Conservation (phyloP, 2,329 filamentous ascomycete species). For the Truncatella angustata region DNA sequence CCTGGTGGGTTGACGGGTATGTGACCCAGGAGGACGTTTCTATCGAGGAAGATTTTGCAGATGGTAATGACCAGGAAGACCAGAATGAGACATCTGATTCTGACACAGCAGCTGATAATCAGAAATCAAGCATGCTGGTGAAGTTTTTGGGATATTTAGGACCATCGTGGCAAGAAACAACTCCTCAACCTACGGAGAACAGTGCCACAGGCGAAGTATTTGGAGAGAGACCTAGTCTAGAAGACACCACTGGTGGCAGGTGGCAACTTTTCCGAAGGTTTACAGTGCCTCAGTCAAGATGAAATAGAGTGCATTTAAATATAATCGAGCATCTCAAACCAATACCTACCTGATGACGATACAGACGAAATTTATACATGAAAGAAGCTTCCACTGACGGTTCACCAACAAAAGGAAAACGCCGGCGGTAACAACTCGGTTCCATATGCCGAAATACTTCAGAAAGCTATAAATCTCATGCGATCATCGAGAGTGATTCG, state of each 20-base stretch:
- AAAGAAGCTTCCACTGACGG: neutral
- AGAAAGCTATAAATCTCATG: neutral
- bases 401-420: neutral
- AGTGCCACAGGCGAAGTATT: neutral
- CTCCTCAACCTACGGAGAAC: neutral
- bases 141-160: neutral
- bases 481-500: neutral
- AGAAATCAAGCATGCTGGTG: neutral
- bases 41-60: neutral
- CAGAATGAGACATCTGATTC: neutral
- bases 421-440: neutral
- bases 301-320: neutral
- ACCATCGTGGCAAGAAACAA: neutral
- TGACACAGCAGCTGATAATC: neutral
- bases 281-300: neutral
- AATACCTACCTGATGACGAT: neutral
- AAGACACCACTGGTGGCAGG: neutral
- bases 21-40: neutral
- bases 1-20: slow-evolving; percentile 8
- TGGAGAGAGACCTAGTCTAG: neutral
- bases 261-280: neutral
- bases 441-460: neutral
- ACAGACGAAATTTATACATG: neutral
- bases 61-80: neutral
- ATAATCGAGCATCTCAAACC: neutral